A percentile compares a stretch with the other conserved stretches of the same genome.
These are phyloP conservation scores for Carnegiea gigantea DNA, from an alignment of 179 eudicot genomes.

Conservation along the genomic window DNA sequence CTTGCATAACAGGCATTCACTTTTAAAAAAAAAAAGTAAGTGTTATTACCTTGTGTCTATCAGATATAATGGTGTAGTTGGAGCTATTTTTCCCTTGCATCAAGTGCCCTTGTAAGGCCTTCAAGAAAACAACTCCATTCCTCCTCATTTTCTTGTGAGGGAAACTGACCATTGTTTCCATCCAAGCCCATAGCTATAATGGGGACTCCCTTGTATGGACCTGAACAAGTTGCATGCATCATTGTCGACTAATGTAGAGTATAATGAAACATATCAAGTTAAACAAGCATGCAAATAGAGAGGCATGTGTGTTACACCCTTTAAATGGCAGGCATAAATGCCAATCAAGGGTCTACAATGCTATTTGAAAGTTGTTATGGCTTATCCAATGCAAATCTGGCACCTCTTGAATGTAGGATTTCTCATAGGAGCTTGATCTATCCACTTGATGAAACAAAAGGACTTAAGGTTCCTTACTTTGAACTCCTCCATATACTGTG, in stretches of 20 bases:
- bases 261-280: too few species aligned
- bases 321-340: neutral
- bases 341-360: neutral
- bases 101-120: neutral
- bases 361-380: neutral
- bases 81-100: too few species aligned
- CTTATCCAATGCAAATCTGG: neutral
- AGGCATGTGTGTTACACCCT: neutral
- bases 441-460: neutral
- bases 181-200: neutral
- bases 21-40: too few species aligned
- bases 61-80: too few species aligned
- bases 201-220: neutral
- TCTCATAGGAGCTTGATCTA: neutral
- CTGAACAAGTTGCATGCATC: too few species aligned
- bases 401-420: neutral
- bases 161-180: slow-evolving; percentile 3
- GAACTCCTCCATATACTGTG: neutral
- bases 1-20: too few species aligned
- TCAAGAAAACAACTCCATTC: neutral
- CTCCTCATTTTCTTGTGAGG: neutral
- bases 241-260: too few species aligned
- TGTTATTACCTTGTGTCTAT: too few species aligned
- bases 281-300: too few species aligned
- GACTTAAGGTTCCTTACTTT: neutral